Conservation (phyloP, 2,329 filamentous ascomycete species). For the Fusarium sp. region DNA sequence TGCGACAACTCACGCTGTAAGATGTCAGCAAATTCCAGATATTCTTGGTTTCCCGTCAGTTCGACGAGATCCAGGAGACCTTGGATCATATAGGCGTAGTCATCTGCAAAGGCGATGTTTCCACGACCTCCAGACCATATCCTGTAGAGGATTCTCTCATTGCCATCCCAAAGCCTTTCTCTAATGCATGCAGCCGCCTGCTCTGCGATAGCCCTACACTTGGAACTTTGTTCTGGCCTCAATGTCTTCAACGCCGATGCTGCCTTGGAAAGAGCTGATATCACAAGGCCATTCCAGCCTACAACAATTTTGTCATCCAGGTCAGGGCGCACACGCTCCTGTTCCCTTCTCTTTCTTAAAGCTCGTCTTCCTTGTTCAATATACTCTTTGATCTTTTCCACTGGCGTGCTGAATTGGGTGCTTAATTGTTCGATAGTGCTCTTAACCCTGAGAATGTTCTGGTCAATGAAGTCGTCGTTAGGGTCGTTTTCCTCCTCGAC, state of each 20-base stretch:
- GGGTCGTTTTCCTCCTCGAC: slow-evolving; percentile 84
- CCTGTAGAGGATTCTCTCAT: slow-evolving; percentile 72
- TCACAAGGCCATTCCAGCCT: slow-evolving; percentile 88
- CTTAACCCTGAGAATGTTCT: slow-evolving; percentile 84
- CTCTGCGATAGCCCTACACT: slow-evolving; percentile 72
- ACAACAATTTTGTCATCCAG: slow-evolving; percentile 90
- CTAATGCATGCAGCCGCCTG: slow-evolving; percentile 78
- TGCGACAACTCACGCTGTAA: slow-evolving; percentile 70
- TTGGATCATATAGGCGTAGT: slow-evolving; percentile 89
- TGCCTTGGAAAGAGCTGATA: slow-evolving; percentile 81
- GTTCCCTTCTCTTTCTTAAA: slow-evolving; percentile 76
- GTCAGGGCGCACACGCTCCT: slow-evolving; percentile 77
- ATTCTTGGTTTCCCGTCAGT: slow-evolving; percentile 78
- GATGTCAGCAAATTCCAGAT: slow-evolving; percentile 81
- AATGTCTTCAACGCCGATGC: slow-evolving; percentile 72
- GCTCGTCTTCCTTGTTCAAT: slow-evolving; percentile 74
- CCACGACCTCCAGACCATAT: slow-evolving; percentile 76
- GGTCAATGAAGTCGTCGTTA: slow-evolving; percentile 92
- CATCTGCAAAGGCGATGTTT: slow-evolving; percentile 83
- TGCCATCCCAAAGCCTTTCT: slow-evolving; percentile 74
- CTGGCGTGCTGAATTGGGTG: slow-evolving; percentile 76
- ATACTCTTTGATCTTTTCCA: slow-evolving; percentile 73
- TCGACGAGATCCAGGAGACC: slow-evolving; percentile 88
- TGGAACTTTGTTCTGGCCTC: slow-evolving; percentile 63
- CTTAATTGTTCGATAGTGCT: slow-evolving; percentile 75